Percentiles rank a stretch among this genome's conserved stretches.
Evolutionary conservation across 805 yeast genomes (phyloP).

Genomic region (Wickerhamiella shivajii): DNA sequence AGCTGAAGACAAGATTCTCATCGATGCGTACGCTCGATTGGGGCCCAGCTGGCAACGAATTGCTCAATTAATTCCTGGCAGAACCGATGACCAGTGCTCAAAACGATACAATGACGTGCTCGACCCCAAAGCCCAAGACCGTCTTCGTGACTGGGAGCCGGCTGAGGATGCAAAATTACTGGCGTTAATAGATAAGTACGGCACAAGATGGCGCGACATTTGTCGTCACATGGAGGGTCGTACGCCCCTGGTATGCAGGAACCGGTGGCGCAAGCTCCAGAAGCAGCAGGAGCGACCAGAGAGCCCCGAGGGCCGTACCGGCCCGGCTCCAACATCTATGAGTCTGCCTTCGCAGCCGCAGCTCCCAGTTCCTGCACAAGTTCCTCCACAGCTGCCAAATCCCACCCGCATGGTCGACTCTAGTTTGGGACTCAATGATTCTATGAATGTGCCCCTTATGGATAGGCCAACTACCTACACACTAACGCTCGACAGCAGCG

Average conservation of each 20-base stretch:
- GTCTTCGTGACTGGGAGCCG: slow-evolving; percentile 64
- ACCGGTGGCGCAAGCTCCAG: slow-evolving; percentile 71
- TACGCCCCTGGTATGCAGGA: slow-evolving; percentile 80
- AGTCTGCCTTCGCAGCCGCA: slow-evolving; percentile 23
- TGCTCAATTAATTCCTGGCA: slow-evolving; percentile 56
- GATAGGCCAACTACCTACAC: slow-evolving; percentile 10
- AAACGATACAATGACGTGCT: slow-evolving; percentile 79
- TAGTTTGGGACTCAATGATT: background rate
- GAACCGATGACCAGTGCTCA: slow-evolving; percentile 93
- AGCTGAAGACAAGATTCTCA: slow-evolving; percentile 55
- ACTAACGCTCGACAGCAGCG: slow-evolving; percentile 12
- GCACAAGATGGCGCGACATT: slow-evolving; percentile 82
- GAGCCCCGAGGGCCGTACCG: slow-evolving; percentile 30
- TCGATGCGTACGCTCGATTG: slow-evolving; percentile 46
- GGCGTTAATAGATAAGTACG: slow-evolving; percentile 51
- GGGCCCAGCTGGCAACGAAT: slow-evolving; percentile 85
- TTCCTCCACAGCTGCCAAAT: background rate
- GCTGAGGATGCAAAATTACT: slow-evolving; percentile 64
- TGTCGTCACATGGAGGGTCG: slow-evolving; percentile 58
- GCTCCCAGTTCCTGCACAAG: slow-evolving; percentile 7
- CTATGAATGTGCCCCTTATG: too few species aligned
- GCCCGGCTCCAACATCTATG: slow-evolving; percentile 43
- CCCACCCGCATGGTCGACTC: background rate
- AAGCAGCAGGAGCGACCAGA: slow-evolving; percentile 32
- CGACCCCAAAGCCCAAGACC: slow-evolving; percentile 64